Base-by-base conservation (phyloP, 306 rosid species). In the Comarum palustre region DNA sequence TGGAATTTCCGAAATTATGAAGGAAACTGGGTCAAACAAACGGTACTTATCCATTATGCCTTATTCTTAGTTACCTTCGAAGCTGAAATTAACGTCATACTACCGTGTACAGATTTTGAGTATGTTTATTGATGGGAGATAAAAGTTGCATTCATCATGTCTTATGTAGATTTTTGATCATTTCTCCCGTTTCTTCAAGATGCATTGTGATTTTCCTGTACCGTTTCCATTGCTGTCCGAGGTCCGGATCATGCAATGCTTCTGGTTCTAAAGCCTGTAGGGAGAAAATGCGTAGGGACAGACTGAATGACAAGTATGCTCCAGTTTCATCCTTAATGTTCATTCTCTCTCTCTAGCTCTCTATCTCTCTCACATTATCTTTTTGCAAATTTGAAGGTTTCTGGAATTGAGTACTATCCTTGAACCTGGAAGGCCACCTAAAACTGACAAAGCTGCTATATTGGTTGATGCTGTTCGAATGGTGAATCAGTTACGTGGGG, bases 231-330 rank as follows among this genome's bases (percentile, higher is more conserved):
- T 22, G 41, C 80, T 91, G 98, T 85, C 72, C 68, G 75, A 88
- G 81, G 80, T 69, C 90, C 36, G 95, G 83, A 79, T 84, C 96
- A 57, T 78, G 74, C 83, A 69, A 68, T 72, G 77, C 76, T 38
- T 63, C 87, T 65, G 86, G 89, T 76, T 77, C 95, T 58, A 94
- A 91, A 83, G 97, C 99, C 71, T 82, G 92, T 75, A 89, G 92
- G 61, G 99, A 94, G 88, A 94, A 94, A 87, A 24, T 87, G 78
- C 83, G 99, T 61, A 87, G 99, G 88, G 93, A 94, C 65, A 88
- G 82, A 73, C 84, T 94, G 34, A 94, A 94, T 76, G 97, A 94
- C 84, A 94, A 94, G 99, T 85, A 88, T 72, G 48, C 32, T 66
- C 50, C 57, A 34, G 46, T 66, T 66, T 80, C 59, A 62, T 65